Evolutionary conservation across 164 flowering plant species (phyloP).

Genomic region (Liriodendron chinense): DNA sequence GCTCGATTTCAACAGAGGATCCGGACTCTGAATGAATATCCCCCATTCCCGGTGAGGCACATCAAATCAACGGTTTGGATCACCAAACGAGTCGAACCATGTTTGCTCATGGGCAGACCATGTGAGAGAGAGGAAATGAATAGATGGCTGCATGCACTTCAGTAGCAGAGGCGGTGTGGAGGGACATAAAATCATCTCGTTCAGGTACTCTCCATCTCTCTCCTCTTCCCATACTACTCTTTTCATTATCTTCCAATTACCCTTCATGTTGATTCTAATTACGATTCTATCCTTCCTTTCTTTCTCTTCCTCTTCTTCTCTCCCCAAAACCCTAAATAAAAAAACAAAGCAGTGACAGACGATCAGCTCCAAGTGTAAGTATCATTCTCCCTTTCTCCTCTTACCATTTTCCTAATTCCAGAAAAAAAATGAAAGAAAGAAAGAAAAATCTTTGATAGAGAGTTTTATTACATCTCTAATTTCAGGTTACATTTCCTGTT

Average conservation of each 20-base stretch:
- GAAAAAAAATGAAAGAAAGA: not conserved
- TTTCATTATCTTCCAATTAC: not conserved
- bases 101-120: too few relatives aligned
- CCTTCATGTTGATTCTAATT: not conserved
- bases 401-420: not conserved
- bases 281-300: not conserved
- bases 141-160: constrained; percentile 24
- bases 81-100: too few relatives aligned
- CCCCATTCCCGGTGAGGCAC: too few relatives aligned
- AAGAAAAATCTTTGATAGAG: not conserved
- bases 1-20: too few relatives aligned
- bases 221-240: not conserved
- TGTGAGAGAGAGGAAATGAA: too few relatives aligned
- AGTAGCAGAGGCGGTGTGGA: constrained; percentile 79
- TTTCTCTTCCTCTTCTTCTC: constrained; percentile 3
- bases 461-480: not conserved
- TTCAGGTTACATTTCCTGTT: constrained; percentile 82
- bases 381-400: not conserved
- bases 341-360: constrained; percentile 48
- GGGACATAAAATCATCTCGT: constrained; percentile 51
- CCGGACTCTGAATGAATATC: too few relatives aligned
- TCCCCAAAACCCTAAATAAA: not conserved
- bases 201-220: constrained; percentile 46
- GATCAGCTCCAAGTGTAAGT: constrained; percentile 85
- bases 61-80: too few relatives aligned